A percentile compares a stretch with the other conserved stretches of the same genome.
These are phyloP conservation scores for Cucurbitaria berberidis DNA, from an alignment of 2,329 filamentous ascomycete genomes.

Conservation along the genomic window DNA sequence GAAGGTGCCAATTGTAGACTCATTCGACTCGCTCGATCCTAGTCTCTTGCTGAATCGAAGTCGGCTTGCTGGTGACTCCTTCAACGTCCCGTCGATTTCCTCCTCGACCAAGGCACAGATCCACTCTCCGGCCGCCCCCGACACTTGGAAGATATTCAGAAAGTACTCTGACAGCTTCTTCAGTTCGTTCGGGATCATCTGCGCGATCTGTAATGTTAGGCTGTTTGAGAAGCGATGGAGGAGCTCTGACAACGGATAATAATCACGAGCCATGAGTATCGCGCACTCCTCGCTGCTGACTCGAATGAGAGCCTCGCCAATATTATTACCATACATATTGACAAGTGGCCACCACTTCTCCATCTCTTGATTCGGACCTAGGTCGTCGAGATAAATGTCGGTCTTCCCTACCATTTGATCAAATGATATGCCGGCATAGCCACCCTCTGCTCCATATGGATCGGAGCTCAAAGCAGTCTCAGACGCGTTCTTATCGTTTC, in stretches of 20 bases:
- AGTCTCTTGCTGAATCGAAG: slow-evolving; percentile 73
- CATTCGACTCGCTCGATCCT: slow-evolving; percentile 72
- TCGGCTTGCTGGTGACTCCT: slow-evolving; percentile 73
- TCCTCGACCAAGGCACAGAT: slow-evolving; percentile 92
- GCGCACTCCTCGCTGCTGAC: slow-evolving; percentile 86
- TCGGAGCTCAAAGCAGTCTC: slow-evolving; percentile 43
- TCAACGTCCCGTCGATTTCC: slow-evolving; percentile 92
- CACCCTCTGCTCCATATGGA: slow-evolving; percentile 46
- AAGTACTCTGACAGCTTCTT: slow-evolving; percentile 83
- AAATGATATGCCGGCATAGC: slow-evolving; percentile 55
- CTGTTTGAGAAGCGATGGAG: slow-evolving; percentile 84
- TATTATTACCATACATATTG: slow-evolving; percentile 74
- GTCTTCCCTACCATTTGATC: slow-evolving; percentile 69
- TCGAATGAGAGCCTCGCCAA: slow-evolving; percentile 85
- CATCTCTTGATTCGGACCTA: slow-evolving; percentile 76
- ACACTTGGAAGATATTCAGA: slow-evolving; percentile 94
- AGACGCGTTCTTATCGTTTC: slow-evolving; percentile 45
- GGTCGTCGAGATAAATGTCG: slow-evolving; percentile 79
- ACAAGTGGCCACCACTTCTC: slow-evolving; percentile 86
- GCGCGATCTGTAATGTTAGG: slow-evolving; percentile 82
- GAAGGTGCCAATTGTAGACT: slow-evolving; percentile 51
- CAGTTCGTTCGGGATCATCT: slow-evolving; percentile 77
- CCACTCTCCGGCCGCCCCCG: slow-evolving; percentile 84
- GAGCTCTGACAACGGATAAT: slow-evolving; percentile 79
- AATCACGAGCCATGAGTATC: slow-evolving; percentile 85